Evolutionary conservation across 345 rosid species (phyloP).

Genomic region (Tarenaya hassleriana): DNA sequence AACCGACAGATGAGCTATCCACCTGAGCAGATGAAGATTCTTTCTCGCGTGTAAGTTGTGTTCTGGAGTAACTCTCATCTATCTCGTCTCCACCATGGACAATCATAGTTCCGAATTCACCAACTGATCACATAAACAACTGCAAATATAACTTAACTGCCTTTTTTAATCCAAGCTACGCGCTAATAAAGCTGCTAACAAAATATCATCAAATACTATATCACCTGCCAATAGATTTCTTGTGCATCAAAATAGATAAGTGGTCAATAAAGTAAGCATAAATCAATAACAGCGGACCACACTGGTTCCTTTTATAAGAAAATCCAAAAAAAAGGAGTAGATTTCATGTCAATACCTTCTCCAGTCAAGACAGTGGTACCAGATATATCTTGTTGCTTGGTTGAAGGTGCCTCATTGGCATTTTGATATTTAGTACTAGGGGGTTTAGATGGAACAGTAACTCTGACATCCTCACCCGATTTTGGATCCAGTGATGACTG

Average conservation of each 20-base stretch:
- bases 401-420: conserved; percentile 36
- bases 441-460: conserved; percentile 71
- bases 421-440: conserved; percentile 35
- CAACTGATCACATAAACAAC: conserved; percentile 32
- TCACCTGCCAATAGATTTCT: too few relatives aligned
- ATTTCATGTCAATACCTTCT: conserved; percentile 31
- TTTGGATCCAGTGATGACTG: conserved; percentile 51
- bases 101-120: conserved; percentile 80
- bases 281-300: too few relatives aligned
- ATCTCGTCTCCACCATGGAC: conserved; percentile 58
- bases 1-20: conserved; percentile 32
- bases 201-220: conserved; percentile 9
- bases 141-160: conserved; percentile 9
- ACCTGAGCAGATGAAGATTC: conserved; percentile 32
- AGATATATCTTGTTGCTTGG: conserved; percentile 34
- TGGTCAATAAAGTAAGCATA: too few relatives aligned
- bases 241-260: too few relatives aligned
- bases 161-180: conserved; percentile 6
- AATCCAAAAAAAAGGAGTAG: conserved; percentile 6
- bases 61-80: conserved; percentile 23
- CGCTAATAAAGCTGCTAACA: conserved; percentile 13
- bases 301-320: too few relatives aligned
- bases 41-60: conserved; percentile 30
- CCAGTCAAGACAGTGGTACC: too few relatives aligned
- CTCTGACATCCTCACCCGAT: conserved; percentile 58